A percentile compares a stretch with the other conserved stretches of the same genome.
phyloP scores from a whole-genome alignment of 1,139 yeast genomes.

The Scheffersomyces illinoinensis region DNA sequence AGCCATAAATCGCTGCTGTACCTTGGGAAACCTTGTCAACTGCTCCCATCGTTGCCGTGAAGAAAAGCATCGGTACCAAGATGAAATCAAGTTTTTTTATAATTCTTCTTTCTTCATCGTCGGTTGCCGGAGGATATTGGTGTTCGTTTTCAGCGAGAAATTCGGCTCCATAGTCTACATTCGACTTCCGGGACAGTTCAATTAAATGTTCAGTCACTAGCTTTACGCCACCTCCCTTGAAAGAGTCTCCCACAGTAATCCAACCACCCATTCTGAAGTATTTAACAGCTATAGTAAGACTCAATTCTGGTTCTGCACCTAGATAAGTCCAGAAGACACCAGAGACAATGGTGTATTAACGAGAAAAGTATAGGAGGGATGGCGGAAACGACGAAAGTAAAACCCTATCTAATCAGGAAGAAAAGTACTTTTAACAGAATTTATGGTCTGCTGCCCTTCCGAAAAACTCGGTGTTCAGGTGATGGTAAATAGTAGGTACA shows the following conservation, averaged over 20 bases:
- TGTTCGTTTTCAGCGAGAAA: not conserved
- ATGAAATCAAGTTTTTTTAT: slow-evolving; percentile 36
- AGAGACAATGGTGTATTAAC: no score
- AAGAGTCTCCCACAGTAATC: not conserved
- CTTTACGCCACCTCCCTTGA: not conserved
- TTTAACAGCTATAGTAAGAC: no score
- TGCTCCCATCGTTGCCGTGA: slow-evolving; percentile 40
- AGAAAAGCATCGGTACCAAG: slow-evolving; percentile 32
- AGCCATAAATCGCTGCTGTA: slow-evolving; percentile 47
- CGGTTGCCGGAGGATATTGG: slow-evolving; percentile 3
- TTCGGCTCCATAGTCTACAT: not conserved
- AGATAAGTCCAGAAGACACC: no score
- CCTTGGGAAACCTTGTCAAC: slow-evolving; percentile 44
- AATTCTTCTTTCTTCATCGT: slow-evolving; percentile 24
- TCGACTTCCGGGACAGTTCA: not conserved
- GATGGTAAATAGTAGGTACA: not conserved
- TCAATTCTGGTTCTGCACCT: no score
- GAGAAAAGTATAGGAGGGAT: no score
- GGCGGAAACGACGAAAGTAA: no score
- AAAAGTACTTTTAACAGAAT: not conserved
- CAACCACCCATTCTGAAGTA: not conserved
- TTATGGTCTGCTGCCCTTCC: not conserved
- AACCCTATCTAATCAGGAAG: not conserved
- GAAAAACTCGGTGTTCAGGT: not conserved
- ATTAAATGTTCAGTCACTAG: not conserved